phyloP scores from a whole-genome alignment of 2,329 filamentous ascomycete species.

The Colletotrichum viniferum region DNA sequence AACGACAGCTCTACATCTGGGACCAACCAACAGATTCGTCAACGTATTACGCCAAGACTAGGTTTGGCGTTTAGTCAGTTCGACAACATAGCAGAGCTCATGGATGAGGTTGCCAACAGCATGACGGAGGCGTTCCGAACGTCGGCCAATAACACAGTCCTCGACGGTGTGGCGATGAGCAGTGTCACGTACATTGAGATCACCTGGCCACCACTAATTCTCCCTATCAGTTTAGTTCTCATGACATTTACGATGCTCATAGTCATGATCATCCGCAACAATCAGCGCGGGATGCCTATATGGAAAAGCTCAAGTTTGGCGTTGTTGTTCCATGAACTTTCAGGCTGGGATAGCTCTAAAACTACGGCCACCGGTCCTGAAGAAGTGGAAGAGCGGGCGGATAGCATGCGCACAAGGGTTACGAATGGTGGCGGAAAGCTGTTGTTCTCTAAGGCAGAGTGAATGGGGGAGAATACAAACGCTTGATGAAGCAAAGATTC shows the following conservation, averaged over 20 bases:
- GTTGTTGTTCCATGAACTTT: background rate
- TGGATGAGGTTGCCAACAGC: background rate
- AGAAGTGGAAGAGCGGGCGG: background rate
- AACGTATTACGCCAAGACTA: background rate
- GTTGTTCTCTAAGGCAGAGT: background rate
- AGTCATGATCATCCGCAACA: background rate
- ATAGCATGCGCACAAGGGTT: background rate
- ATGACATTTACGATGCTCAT: background rate
- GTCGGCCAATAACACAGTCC: background rate
- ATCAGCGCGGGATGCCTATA: background rate
- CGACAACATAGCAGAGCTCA: background rate
- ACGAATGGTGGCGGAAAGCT: background rate
- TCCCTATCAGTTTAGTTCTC: background rate
- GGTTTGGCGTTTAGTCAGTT: background rate
- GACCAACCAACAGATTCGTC: background rate
- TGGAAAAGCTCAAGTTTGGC: background rate
- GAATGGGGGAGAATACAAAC: background rate
- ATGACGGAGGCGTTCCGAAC: background rate
- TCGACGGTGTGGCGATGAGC: background rate
- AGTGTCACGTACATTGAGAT: background rate
- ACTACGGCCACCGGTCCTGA: background rate
- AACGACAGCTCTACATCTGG: background rate
- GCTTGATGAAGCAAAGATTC: too few relatives aligned
- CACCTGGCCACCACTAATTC: background rate
- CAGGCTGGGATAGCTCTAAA: background rate